Percentiles rank a stretch among this genome's conserved stretches.
Evolutionary conservation across 345 rosid species (phyloP).

Genomic region (Raphanus raphanistrum): DNA sequence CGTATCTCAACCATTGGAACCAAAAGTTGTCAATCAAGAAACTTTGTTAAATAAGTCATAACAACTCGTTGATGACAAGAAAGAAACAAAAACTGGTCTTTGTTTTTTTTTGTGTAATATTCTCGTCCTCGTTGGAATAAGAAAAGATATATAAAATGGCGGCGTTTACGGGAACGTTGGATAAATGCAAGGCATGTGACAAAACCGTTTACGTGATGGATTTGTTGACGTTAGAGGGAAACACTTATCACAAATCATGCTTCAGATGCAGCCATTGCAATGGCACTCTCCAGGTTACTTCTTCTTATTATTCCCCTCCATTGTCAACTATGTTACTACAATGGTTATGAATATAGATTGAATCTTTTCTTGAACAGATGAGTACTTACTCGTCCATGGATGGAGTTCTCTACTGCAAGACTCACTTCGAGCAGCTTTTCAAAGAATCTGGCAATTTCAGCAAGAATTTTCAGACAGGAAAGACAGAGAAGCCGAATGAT

Average conservation of each 20-base stretch:
- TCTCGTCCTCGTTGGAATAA: no score
- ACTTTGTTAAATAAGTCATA: constrained; percentile 19
- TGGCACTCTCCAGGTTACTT: constrained; percentile 75
- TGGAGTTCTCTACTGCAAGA: constrained; percentile 90
- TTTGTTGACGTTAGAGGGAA: constrained; percentile 77
- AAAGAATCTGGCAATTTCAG: constrained; percentile 93
- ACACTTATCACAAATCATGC: constrained; percentile 84
- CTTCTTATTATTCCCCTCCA: neutral
- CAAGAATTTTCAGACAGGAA: constrained; percentile 64
- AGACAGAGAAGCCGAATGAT: constrained; percentile 55
- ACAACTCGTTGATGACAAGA: neutral
- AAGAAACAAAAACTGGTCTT: neutral
- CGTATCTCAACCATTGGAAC: constrained; percentile 32
- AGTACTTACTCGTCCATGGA: constrained; percentile 97
- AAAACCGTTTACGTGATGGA: constrained; percentile 93
- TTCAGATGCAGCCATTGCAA: constrained; percentile 97
- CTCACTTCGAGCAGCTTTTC: constrained; percentile 95
- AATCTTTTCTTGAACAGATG: constrained; percentile 50
- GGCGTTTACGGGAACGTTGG: constrained; percentile 96
- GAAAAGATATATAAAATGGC: constrained; percentile 20
- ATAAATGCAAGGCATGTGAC: constrained; percentile 97
- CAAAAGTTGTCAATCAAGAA: neutral
- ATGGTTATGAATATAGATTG: neutral
- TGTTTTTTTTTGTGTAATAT: neutral
- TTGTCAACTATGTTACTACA: constrained; percentile 9